Evolutionary conservation across 2,329 filamentous ascomycete genomes (phyloP).

Genomic region (Clarireedia sp.): DNA sequence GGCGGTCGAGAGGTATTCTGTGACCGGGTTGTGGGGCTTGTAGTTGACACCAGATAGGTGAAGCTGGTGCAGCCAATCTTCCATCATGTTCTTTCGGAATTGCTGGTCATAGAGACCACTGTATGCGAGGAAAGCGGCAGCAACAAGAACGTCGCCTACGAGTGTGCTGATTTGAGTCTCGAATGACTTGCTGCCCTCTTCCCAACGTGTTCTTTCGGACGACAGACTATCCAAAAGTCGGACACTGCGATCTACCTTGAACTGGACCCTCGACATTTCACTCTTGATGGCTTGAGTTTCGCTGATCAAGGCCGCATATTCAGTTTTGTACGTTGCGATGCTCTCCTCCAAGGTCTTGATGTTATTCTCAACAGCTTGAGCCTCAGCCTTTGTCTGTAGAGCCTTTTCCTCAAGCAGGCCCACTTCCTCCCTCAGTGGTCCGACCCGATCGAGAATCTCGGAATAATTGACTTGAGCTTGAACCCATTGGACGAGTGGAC

Average conservation of each 20-base stretch:
- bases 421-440: constrained; percentile 86
- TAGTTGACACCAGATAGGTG: constrained; percentile 86
- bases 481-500: constrained; percentile 94
- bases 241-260: constrained; percentile 95
- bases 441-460: constrained; percentile 91
- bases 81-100: constrained; percentile 94
- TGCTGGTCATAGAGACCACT: constrained; percentile 96
- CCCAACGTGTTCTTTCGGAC: constrained; percentile 88
- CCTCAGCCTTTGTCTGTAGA: constrained; percentile 86
- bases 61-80: constrained; percentile 94
- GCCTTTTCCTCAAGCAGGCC: constrained; percentile 78
- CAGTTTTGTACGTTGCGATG: constrained; percentile 90
- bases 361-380: constrained; percentile 81
- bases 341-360: constrained; percentile 79
- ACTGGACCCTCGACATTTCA: constrained; percentile 93
- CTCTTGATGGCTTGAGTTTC: constrained; percentile 95
- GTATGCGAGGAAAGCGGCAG: constrained; percentile 96
- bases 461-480: constrained; percentile 95
- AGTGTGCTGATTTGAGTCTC: constrained; percentile 96
- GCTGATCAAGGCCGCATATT: constrained; percentile 92
- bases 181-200: constrained; percentile 95
- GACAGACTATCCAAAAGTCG: constrained; percentile 89
- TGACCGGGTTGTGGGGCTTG: constrained; percentile 90
- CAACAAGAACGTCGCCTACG: constrained; percentile 89
- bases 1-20: constrained; percentile 92